Conservation (phyloP, 345 rosid species). For the Salix brachista region DNA sequence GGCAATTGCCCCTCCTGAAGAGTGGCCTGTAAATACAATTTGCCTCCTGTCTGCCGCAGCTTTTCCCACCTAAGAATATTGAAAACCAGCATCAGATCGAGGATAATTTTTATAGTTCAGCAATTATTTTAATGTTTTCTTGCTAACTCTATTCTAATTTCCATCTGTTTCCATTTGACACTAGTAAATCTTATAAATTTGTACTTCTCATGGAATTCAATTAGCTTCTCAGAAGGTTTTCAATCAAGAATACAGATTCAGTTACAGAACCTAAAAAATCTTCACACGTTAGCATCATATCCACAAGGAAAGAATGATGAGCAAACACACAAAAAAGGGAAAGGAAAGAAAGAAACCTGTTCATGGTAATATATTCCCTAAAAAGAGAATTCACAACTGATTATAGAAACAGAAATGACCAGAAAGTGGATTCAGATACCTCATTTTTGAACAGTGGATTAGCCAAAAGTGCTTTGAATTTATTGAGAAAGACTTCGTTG, state of each 20-base stretch:
- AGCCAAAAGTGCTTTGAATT: slow-evolving; percentile 24
- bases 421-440: slow-evolving; percentile 23
- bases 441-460: slow-evolving; percentile 25
- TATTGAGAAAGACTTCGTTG: slow-evolving; percentile 52
- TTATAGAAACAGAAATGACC: background rate
- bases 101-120: background rate
- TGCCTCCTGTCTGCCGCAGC: slow-evolving; percentile 32
- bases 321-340: too few species aligned
- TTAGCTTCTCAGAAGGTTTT: background rate
- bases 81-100: background rate
- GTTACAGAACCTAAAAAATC: background rate
- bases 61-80: slow-evolving; percentile 42
- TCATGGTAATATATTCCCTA: background rate
- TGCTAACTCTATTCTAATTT: background rate
- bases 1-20: slow-evolving; percentile 74
- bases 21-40: slow-evolving; percentile 81
- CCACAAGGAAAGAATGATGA: too few species aligned
- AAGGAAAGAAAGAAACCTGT: too few species aligned
- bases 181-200: background rate
- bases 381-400: background rate
- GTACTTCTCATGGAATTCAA: background rate
- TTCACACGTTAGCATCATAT: background rate
- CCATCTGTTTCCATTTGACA: background rate
- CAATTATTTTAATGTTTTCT: background rate
- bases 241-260: background rate